Base-by-base conservation (phyloP, 2,329 filamentous ascomycete genomes). In the Lachnellula hyalina region DNA sequence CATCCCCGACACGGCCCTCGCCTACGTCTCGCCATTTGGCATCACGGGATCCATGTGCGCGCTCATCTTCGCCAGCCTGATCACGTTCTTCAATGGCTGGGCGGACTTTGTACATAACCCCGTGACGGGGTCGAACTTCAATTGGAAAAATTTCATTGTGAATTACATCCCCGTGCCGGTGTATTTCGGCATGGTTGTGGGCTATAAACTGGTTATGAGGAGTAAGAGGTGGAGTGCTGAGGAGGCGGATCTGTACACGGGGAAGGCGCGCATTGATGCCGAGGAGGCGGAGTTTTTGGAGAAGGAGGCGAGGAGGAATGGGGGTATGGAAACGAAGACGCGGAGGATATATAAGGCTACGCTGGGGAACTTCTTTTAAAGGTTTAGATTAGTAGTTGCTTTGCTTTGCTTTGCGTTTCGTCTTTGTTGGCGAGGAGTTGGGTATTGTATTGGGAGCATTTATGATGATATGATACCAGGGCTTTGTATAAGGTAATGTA, bases 21-120 rank as follows among this genome's bases (percentile, higher is more conserved):
- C 83, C 0, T 91, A 86, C 69, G 77, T 77, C 23, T 86, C 89
- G 0, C 90, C 90, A 0, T 78, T 92, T 11, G 89, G 90, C n/a
- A 73, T 85, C 38, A 80, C 70, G 56, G 90, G 90, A 8, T 90
- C 85, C 0, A 83, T 84, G 66, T 73, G 75, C 54, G 87, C 87
- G 0, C 77, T 94, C 1, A 74, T 77, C 66, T 85, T 91, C 72
- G 91, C 87, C 72, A 77, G 80, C 65, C 67, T 94, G 23, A 88
- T 95, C 57, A 82, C 86, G 1, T 67, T 95, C 47, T 94, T 89
- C 68, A 95, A 94, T 80, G 93, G 91, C 77, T 94, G 84, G 71
- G 77, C 82, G 53, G 85, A 87, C 56, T 94, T 94, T 71, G 76
- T 82, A 77, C 51, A 75, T 75, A 15, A 81, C 75, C 53, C 79